Base-by-base conservation (phyloP, 1,139 yeast species). In the Candida anutae region DNA sequence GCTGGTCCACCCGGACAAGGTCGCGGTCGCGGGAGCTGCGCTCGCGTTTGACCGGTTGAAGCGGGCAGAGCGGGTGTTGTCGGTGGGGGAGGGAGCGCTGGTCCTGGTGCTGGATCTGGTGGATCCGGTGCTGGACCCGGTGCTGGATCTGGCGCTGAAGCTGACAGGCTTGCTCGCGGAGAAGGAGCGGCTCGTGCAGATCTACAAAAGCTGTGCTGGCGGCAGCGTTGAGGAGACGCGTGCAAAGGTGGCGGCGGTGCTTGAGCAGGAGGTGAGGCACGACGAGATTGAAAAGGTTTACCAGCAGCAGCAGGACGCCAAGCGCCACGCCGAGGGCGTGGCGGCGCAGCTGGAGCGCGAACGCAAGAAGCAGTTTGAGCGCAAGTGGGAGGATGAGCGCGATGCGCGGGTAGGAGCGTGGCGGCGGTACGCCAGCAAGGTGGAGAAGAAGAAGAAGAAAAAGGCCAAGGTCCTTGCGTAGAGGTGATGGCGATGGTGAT, bases 1-100 rank as follows among this genome's bases (percentile, higher is more conserved):
- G 23, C 49, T 76, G 34, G 73, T 79, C 21, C 88, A 79, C 46
- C 88, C 88, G 0, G 88, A 79, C 45, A 77, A 77, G 40, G 63
- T 74, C 2, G 49, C 55, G 25, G 71, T 78, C 39, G 52, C 59
- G 0, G 53, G 59, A 13, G 84, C 85, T 0, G 73, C 82, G 0
- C 64, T 55, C 23, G 85, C 87, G 1, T 79, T 79, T 45, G 81
- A 76, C 42, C 37, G 58, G 24, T 43, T 71, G 22, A 67, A 67
- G 33, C 60, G 58, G 27, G 56, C 70, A 2, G 56, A 60, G 29
- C 34, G 31, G 26, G 44, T 51, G 2, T 43, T 61, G 4, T 28
- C 36, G 2, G 25, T 24, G 4, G 36, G 31, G 10, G 32, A 26
- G 14, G 25, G 31, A 8, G 30, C 26, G 5, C 9, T 10, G 6